These are phyloP conservation scores for Aspergillus chevalieri DNA, from an alignment of 2,329 filamentous ascomycete species.

Conservation along the genomic window DNA sequence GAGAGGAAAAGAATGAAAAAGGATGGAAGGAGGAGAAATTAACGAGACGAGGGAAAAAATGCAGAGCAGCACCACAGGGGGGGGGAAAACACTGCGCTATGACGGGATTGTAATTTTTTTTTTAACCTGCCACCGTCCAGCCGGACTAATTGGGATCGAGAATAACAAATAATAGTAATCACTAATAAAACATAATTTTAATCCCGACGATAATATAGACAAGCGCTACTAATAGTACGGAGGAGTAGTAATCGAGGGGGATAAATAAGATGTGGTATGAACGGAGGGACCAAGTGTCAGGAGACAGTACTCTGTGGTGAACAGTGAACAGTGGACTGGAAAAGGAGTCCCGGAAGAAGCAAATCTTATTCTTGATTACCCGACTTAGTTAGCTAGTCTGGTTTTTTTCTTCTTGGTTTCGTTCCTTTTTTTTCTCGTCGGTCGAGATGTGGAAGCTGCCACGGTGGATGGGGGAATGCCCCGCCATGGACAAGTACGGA, in stretches of 20 bases:
- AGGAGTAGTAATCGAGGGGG: not conserved
- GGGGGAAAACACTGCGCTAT: not conserved
- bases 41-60: not conserved
- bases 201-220: not conserved
- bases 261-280: not conserved
- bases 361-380: no score
- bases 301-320: not conserved
- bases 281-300: not conserved
- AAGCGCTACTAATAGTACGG: not conserved
- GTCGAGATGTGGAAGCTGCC: not conserved
- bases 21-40: conserved; percentile 5
- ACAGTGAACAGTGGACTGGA: no score
- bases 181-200: not conserved
- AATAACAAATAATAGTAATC: not conserved
- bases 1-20: conserved; percentile 8
- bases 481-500: not conserved
- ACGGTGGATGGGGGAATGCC: not conserved
- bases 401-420: not conserved
- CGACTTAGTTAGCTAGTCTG: not conserved
- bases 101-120: conserved; percentile 1
- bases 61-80: no score
- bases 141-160: not conserved
- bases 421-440: not conserved
- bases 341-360: no score
- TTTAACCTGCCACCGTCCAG: not conserved